Evolutionary conservation across 2,329 filamentous ascomycete species (phyloP).

Genomic region (Paecilomyces formosus): DNA sequence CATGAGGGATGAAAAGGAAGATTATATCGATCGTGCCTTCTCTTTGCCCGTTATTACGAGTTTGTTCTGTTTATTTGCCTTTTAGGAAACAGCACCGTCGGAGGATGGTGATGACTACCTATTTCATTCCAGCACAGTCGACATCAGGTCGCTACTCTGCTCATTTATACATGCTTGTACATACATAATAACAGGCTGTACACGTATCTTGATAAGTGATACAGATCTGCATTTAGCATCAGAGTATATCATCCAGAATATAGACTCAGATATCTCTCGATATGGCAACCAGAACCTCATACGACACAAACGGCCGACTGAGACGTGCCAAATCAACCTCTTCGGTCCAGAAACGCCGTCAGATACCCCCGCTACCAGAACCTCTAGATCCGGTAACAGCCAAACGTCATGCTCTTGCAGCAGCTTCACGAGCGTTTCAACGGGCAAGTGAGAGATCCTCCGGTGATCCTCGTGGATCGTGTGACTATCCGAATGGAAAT

Average conservation of each 20-base stretch:
- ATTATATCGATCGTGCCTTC: neutral
- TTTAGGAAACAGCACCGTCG: neutral
- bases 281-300: slow-evolving; percentile 21
- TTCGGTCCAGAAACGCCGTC: slow-evolving; percentile 25
- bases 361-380: slow-evolving; percentile 13
- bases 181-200: neutral
- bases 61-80: neutral
- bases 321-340: slow-evolving; percentile 32
- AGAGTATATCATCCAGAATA: slow-evolving; percentile 4
- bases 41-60: neutral
- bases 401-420: slow-evolving; percentile 30
- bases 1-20: neutral
- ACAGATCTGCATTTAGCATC: slow-evolving; percentile 6
- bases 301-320: slow-evolving; percentile 21
- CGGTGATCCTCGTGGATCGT: slow-evolving; percentile 17
- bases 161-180: neutral
- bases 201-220: neutral
- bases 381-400: slow-evolving; percentile 21
- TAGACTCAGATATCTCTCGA: slow-evolving; percentile 1
- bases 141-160: neutral
- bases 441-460: slow-evolving; percentile 24
- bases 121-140: neutral
- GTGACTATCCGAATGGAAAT: slow-evolving; percentile 20
- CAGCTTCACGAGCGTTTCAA: slow-evolving; percentile 36
- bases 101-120: neutral